Conservation (phyloP, 1,139 yeast species). For the Protomyces inundatus region DNA sequence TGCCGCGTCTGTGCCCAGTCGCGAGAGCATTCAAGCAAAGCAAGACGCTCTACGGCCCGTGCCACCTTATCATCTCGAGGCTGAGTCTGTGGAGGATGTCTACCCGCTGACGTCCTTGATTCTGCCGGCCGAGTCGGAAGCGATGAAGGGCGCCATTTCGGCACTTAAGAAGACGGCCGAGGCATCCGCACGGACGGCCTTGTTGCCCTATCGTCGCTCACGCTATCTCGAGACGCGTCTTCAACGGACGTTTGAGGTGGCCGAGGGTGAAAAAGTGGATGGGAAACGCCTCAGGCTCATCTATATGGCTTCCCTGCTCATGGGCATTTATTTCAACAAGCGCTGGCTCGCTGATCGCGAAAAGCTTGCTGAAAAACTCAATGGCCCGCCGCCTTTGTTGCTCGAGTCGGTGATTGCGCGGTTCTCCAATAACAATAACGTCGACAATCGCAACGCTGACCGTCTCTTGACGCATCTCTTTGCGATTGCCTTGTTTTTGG, state of each 20-base stretch:
- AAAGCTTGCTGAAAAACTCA: constrained; percentile 56
- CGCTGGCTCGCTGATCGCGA: constrained; percentile 54
- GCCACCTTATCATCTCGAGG: constrained; percentile 68
- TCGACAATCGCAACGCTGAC: constrained; percentile 64
- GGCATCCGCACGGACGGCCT: constrained; percentile 12
- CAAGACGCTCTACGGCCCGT: constrained; percentile 70
- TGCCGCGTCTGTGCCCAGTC: constrained; percentile 68
- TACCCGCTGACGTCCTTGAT: constrained; percentile 70
- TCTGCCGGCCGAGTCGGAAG: constrained; percentile 61
- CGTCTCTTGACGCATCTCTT: constrained; percentile 74
- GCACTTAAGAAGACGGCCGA: constrained; percentile 40
- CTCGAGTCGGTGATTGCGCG: constrained; percentile 68
- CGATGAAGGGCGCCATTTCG: constrained; percentile 51
- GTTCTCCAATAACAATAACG: constrained; percentile 65
- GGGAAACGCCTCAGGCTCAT: constrained; percentile 50
- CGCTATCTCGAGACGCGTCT: constrained; percentile 52
- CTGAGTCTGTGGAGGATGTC: constrained; percentile 73
- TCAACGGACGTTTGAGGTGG: constrained; percentile 39
- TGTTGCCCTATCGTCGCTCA: constrained; percentile 59
- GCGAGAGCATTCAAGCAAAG: constrained; percentile 40
- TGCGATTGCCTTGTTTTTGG: constrained; percentile 67
- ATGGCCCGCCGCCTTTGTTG: constrained; percentile 64
- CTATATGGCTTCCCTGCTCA: constrained; percentile 69
- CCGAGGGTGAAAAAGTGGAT: constrained; percentile 22
- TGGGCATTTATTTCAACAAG: constrained; percentile 74